Conservation (phyloP, 2,329 filamentous ascomycete species). For the Incumbomyces delicatus region DNA sequence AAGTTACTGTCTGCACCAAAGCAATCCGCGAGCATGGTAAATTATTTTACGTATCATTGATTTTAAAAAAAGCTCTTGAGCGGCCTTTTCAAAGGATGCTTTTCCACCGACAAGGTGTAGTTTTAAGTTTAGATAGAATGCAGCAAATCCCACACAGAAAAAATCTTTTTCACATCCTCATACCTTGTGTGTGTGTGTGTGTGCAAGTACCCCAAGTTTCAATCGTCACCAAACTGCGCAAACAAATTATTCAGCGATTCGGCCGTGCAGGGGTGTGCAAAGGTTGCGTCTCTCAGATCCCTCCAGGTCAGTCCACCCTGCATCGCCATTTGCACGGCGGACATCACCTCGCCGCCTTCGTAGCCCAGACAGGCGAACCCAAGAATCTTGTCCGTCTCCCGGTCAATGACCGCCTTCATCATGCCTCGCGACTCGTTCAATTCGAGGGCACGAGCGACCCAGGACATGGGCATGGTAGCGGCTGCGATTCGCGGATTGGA, state of each 20-base stretch:
- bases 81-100: too few relatives aligned
- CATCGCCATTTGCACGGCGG: slow-evolving; percentile 45
- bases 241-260: slow-evolving; percentile 45
- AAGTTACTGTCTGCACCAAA: too few relatives aligned
- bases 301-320: slow-evolving; percentile 38
- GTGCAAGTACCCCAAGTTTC: too few relatives aligned
- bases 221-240: slow-evolving; percentile 2
- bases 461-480: slow-evolving; percentile 44
- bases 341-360: slow-evolving; percentile 47
- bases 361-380: slow-evolving; percentile 44
- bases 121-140: too few relatives aligned
- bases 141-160: not conserved
- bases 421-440: slow-evolving; percentile 43
- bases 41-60: too few relatives aligned
- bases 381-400: slow-evolving; percentile 40
- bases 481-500: slow-evolving; percentile 27
- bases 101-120: too few relatives aligned
- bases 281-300: slow-evolving; percentile 38
- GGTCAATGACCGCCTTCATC: slow-evolving; percentile 45
- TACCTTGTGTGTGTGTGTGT: too few relatives aligned
- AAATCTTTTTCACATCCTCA: not conserved
- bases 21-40: too few relatives aligned
- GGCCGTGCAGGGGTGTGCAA: slow-evolving; percentile 42
- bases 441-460: slow-evolving; percentile 43
- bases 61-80: too few relatives aligned